These are phyloP conservation scores for Pulchroboletus neoregius DNA, from an alignment of 1,284 basidiomycete species.

Conservation along the genomic window DNA sequence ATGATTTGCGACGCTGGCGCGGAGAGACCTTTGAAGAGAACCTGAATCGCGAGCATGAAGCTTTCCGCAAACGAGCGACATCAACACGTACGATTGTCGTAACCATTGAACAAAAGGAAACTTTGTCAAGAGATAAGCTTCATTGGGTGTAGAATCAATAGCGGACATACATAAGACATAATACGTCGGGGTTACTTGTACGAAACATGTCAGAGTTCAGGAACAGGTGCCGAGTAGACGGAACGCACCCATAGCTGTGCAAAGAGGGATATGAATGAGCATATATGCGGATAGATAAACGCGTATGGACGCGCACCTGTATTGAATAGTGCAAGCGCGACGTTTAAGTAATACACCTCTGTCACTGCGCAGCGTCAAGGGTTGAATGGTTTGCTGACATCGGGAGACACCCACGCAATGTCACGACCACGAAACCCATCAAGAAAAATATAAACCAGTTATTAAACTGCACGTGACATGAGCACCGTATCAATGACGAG, in stretches of 20 bases:
- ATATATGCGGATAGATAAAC: not conserved
- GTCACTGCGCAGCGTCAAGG: conserved; percentile 48
- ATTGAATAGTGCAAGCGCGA: conserved; percentile 95
- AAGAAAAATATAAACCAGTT: conserved; percentile 88
- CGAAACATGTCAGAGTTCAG: conserved; percentile 14
- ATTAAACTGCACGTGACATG: conserved; percentile 50
- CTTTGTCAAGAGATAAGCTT: conserved; percentile 22
- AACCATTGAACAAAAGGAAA: conserved; percentile 75
- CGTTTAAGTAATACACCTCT: conserved; percentile 95
- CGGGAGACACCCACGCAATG: conserved; percentile 54
- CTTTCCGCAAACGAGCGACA: conserved; percentile 9
- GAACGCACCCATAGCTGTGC: conserved; percentile 68
- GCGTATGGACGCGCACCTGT: conserved; percentile 50
- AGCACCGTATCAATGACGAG: not conserved
- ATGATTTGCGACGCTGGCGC: conserved; percentile 75
- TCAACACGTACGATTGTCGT: conserved; percentile 65
- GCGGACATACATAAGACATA: conserved; percentile 69
- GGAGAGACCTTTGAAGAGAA: conserved; percentile 88
- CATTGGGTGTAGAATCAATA: not conserved
- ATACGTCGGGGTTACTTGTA: conserved; percentile 79
- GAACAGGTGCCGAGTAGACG: conserved; percentile 6
- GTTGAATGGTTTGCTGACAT: conserved; percentile 17
- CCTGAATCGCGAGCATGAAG: conserved; percentile 36
- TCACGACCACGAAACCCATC: conserved; percentile 80
- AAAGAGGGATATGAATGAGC: conserved; percentile 14